Evolutionary conservation across 257 asterid genomes (phyloP), one percentile per base, ranked within the genome.

Genomic region (Avicennia marina): DNA sequence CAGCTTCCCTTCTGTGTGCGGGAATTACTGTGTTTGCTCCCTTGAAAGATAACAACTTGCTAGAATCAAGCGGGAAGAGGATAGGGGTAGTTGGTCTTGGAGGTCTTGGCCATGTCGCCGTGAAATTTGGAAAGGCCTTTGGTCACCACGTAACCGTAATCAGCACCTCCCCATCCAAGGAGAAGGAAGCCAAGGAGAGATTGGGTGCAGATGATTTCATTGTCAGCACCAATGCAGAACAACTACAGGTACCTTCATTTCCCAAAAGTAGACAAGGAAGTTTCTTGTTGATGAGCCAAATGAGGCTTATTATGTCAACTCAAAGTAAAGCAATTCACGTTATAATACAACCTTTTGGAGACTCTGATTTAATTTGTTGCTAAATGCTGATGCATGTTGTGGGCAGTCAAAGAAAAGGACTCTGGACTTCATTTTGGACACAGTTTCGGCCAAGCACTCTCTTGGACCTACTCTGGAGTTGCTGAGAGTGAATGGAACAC

Each of bases 111-210:
- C 97, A 89, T 57, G 68, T 84, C 50, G 94, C 94, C 0, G 84
- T 86, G 2, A 89, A 89, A 71, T 89, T 89, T 12, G 94, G 67
- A 4, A 89, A 83, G 81, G 86, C 94, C 1, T 86, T 89, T 39
- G 88, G 81, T 15, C 97, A 89, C 67, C 89, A 83, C 58, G 95
- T 86, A 1, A 78, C 93, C 7, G 55, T 89, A 2, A 86, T 89
- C 18, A 89, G 97, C 79, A 89, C 97, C 5, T 89, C 97, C n/a
- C 78, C 90, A 1, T 80, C 90, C 11, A 89, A 89, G 58, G 90
- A 86, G 73, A 71, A 80, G 43, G 95, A 86, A 56, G 97, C 93
- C 3, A 73, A 49, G 61, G 68, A 81, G 20, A 62, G 66, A 16
- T 53, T 89, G 73, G 95, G 95, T 0, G 94, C 78, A 0, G 93